These are phyloP conservation scores for Linderniella brevidens DNA, from an alignment of 257 asterid species.

Conservation along the genomic window DNA sequence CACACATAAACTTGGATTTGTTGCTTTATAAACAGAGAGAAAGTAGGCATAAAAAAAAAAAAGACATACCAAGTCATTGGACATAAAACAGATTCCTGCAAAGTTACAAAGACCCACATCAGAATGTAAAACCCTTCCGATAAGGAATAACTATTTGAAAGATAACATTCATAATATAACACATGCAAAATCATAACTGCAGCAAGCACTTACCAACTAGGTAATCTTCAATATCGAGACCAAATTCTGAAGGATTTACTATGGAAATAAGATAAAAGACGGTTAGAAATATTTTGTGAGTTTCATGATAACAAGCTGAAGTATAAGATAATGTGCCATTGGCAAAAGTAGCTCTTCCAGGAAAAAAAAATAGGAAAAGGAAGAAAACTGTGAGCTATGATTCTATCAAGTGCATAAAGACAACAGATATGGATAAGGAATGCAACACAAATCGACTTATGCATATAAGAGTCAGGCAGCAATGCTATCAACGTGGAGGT, in stretches of 20 bases:
- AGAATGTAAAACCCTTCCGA: neutral
- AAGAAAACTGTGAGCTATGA: neutral
- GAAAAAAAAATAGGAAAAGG: neutral
- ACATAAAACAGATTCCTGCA: constrained; percentile 94
- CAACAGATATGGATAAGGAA: too few species aligned
- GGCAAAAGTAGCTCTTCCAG: neutral
- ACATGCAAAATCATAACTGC: too few species aligned
- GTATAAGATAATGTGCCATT: too few species aligned
- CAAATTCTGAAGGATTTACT: constrained; percentile 65
- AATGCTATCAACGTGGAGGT: too few species aligned
- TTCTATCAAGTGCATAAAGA: too few species aligned
- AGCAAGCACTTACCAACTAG: constrained; percentile 46
- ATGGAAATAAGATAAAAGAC: constrained; percentile 12
- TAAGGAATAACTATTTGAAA: neutral
- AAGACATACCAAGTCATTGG: constrained; percentile 83
- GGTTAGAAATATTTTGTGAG: too few species aligned
- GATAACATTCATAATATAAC: too few species aligned
- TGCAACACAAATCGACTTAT: too few species aligned
- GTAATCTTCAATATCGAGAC: constrained; percentile 85
- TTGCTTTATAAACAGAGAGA: too few species aligned
- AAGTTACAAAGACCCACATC: constrained; percentile 8
- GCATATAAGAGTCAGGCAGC: too few species aligned
- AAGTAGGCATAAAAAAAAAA: neutral
- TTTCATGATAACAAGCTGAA: too few species aligned
- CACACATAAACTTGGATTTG: too few species aligned